Evolutionary conservation across 2,329 filamentous ascomycete species (phyloP).

Genomic region (Hymenoscyphus salicellus): DNA sequence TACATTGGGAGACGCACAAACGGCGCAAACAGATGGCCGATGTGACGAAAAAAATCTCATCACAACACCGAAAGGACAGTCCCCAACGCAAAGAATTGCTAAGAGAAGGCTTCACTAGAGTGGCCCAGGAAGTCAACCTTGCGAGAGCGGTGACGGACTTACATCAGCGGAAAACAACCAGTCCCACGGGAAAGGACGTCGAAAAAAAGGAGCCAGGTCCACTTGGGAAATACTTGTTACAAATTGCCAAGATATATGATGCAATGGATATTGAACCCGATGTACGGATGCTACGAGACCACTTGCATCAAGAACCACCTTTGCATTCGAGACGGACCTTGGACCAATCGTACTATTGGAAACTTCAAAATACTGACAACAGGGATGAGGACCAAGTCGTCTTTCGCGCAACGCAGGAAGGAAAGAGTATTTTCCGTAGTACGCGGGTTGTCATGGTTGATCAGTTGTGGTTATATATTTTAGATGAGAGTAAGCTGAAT

Average conservation of each 20-base stretch:
- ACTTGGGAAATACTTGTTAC: conserved; percentile 6
- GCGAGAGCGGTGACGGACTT: conserved; percentile 1
- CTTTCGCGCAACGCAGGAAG: conserved; percentile 13
- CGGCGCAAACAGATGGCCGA: conserved; percentile 9
- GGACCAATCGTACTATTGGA: conserved; percentile 20
- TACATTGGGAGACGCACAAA: conserved; percentile 14
- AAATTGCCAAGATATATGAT: conserved; percentile 13
- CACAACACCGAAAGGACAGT: background rate
- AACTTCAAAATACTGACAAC: conserved; percentile 8
- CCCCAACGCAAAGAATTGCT: too few relatives aligned
- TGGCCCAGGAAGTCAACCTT: background rate
- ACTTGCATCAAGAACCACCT: conserved; percentile 9
- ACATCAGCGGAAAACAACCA: background rate
- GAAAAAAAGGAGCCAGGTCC: background rate
- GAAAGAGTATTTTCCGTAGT: conserved; percentile 6
- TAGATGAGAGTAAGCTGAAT: conserved; percentile 33
- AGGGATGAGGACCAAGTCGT: conserved; percentile 20
- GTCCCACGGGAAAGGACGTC: too few relatives aligned
- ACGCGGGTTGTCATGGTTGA: conserved; percentile 40
- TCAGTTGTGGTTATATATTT: conserved; percentile 43
- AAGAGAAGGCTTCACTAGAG: too few relatives aligned
- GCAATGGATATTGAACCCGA: conserved; percentile 13
- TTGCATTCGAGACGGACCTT: conserved; percentile 17
- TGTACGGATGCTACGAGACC: conserved; percentile 11
- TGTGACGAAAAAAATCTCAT: conserved; percentile 4